Percentiles rank a stretch among this genome's conserved stretches.
These are phyloP conservation scores for Termitomyces heimii DNA, from an alignment of 768 basidiomycete species.

Conservation along the genomic window DNA sequence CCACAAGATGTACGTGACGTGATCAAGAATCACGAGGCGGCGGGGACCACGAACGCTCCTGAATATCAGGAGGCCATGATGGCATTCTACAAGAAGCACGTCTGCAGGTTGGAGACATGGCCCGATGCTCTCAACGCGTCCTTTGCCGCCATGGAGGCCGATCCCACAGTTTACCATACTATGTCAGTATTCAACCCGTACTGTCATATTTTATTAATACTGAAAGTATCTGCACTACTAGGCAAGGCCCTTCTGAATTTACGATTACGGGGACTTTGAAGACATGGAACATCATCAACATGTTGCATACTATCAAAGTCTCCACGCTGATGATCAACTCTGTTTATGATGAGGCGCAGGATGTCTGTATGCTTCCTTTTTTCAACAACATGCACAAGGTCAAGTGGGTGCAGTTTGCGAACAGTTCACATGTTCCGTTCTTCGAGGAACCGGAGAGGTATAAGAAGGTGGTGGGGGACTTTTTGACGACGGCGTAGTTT, in stretches of 20 bases:
- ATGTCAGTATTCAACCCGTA: constrained; percentile 15
- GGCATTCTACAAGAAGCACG: constrained; percentile 20
- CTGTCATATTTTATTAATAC: constrained; percentile 9
- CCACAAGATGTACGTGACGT: constrained; percentile 13
- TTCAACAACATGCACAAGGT: constrained; percentile 32
- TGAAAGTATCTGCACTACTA: neutral
- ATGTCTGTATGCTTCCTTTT: constrained; percentile 31
- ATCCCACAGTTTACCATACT: constrained; percentile 22
- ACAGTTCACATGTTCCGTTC: constrained; percentile 39
- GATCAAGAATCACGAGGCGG: constrained; percentile 15
- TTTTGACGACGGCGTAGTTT: constrained; percentile 16
- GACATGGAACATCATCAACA: constrained; percentile 40
- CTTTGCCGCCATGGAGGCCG: constrained; percentile 14
- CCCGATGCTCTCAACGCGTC: constrained; percentile 17
- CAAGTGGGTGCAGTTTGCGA: constrained; percentile 39
- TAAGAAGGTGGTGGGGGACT: constrained; percentile 30
- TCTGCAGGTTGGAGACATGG: constrained; percentile 18
- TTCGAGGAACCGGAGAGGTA: constrained; percentile 38
- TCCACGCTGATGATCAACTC: constrained; percentile 40
- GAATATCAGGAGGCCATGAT: constrained; percentile 15
- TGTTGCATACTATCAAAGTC: constrained; percentile 31
- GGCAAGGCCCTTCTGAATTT: constrained; percentile 13
- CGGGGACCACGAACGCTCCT: constrained; percentile 12
- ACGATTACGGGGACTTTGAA: constrained; percentile 18
- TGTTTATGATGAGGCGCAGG: constrained; percentile 33